phyloP scores from a whole-genome alignment of 306 rosid genomes.

The Acmispon strigosus region DNA sequence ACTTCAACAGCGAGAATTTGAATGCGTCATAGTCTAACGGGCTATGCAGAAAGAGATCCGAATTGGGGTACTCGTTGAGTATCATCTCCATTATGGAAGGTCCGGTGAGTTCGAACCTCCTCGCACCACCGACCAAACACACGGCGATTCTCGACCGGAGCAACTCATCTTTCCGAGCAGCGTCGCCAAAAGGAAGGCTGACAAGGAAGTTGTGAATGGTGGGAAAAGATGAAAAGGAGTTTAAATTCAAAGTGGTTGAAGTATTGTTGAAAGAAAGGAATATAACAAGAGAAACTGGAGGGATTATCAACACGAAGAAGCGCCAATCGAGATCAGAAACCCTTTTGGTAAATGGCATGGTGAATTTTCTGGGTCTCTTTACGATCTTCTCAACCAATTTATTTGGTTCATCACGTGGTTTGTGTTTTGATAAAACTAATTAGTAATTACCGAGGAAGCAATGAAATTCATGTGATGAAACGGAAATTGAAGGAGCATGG shows the following conservation, averaged over 20 bases:
- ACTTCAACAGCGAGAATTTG: conserved; percentile 63
- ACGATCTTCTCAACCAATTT: not conserved
- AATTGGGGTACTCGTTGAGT: conserved; percentile 59
- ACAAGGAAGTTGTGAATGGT: conserved; percentile 35
- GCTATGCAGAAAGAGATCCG: conserved; percentile 71
- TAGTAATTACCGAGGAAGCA: not conserved
- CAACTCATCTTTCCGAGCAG: conserved; percentile 33
- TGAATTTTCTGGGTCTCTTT: conserved; percentile 17
- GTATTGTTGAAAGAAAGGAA: conserved; percentile 38
- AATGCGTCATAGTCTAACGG: conserved; percentile 57
- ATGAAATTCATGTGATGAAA: not conserved
- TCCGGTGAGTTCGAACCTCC: conserved; percentile 89
- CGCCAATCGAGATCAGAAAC: conserved; percentile 49
- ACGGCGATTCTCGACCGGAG: conserved; percentile 69
- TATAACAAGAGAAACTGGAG: conserved; percentile 40
- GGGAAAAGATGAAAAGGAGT: conserved; percentile 21
- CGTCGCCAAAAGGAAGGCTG: conserved; percentile 1
- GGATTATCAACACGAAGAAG: conserved; percentile 31
- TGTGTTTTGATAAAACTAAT: not conserved
- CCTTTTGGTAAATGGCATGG: conserved; percentile 24
- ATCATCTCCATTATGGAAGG: conserved; percentile 65
- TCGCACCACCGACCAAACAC: conserved; percentile 92
- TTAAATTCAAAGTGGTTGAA: not conserved
- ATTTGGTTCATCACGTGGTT: not conserved
- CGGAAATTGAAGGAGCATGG: not conserved